Evolutionary conservation across 345 rosid genomes (phyloP).

Genomic region (Eutrema japonicum): DNA sequence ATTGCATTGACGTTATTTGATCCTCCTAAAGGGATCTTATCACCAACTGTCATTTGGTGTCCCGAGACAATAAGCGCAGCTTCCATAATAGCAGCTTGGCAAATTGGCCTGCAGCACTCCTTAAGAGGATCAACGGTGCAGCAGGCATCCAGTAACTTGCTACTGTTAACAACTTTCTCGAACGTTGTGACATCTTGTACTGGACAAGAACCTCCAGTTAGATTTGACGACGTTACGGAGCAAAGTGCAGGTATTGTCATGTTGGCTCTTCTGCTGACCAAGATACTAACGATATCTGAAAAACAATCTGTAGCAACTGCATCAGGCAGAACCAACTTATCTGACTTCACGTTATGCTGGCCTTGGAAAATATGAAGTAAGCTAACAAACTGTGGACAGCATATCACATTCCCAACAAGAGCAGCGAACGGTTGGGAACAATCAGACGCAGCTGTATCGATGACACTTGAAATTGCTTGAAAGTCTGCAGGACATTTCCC

Average conservation of each 20-base stretch:
- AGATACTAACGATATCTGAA: slow-evolving; percentile 86
- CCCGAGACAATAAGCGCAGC: slow-evolving; percentile 81
- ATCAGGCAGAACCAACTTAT: slow-evolving; percentile 70
- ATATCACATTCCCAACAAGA: slow-evolving; percentile 88
- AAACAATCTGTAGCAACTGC: slow-evolving; percentile 89
- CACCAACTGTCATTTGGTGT: slow-evolving; percentile 53
- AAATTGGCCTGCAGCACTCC: slow-evolving; percentile 89
- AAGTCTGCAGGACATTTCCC: slow-evolving; percentile 91
- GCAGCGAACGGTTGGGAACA: slow-evolving; percentile 79
- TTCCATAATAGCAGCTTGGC: slow-evolving; percentile 85
- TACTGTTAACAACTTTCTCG: slow-evolving; percentile 74
- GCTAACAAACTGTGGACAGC: slow-evolving; percentile 93
- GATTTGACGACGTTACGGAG: slow-evolving; percentile 76
- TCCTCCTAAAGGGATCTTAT: slow-evolving; percentile 52
- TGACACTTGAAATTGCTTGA: slow-evolving; percentile 62
- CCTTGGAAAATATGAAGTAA: slow-evolving; percentile 85
- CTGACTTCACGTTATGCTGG: slow-evolving; percentile 57
- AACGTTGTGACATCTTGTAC: slow-evolving; percentile 66
- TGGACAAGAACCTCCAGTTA: slow-evolving; percentile 92
- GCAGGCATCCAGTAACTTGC: slow-evolving; percentile 83
- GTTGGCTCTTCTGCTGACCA: slow-evolving; percentile 87
- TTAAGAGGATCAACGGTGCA: slow-evolving; percentile 82
- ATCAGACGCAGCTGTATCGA: slow-evolving; percentile 80
- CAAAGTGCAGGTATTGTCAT: slow-evolving; percentile 68
- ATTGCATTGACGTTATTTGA: slow-evolving; percentile 57